Evolutionary conservation across 257 asterid species (phyloP), one percentile per base, ranked within the genome.

Genomic region (Verbascum thapsus): DNA sequence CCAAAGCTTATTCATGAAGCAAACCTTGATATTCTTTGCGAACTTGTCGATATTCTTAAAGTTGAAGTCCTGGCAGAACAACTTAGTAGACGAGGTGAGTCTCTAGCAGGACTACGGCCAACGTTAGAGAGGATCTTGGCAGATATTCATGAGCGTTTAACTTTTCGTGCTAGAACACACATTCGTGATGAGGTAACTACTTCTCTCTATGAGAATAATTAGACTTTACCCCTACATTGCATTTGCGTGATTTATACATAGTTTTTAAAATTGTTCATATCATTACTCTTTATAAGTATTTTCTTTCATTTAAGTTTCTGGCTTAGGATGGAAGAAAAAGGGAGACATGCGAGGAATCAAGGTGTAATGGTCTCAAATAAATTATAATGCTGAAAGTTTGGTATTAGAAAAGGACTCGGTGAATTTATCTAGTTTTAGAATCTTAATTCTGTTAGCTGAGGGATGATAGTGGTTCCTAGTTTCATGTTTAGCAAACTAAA

Each of bases 1-100:
- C 97, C 97, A 16, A 94, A 84, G 76, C 96, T 94, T 60, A 90
- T 90, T 76, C 97, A 94, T 69, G 99, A 94, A 83, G 91, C 91
- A 56, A 90, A 85, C 80, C 86, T 94, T 74, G 99, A 94, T 83
- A 80, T 78, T 69, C 97, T 94, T 61, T 94, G 99, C 74, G 97
- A 94, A 68, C 87, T 94, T 49, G 95, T 94, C 71, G 91, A 90
- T 72, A 90, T 94, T 78, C 88, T 94, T 56, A 90, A 90, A 79
- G 88, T 94, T 54, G 97, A 90, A 79, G 97, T 94, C 71, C 81
- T 94, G 53, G 95, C 95, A 62, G 96, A 94, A 75, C 95, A 90
- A 71, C 78, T 90, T 37, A 85, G 83, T 72, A 76, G 97, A 74
- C 86, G 95, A 37, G 92, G 94, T 64, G 96, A 94, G 66, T 80